Percentiles rank a stretch among this genome's conserved stretches.
These are phyloP conservation scores for Ocimum tenuiflorum DNA, from an alignment of 257 asterid species.

Conservation along the genomic window DNA sequence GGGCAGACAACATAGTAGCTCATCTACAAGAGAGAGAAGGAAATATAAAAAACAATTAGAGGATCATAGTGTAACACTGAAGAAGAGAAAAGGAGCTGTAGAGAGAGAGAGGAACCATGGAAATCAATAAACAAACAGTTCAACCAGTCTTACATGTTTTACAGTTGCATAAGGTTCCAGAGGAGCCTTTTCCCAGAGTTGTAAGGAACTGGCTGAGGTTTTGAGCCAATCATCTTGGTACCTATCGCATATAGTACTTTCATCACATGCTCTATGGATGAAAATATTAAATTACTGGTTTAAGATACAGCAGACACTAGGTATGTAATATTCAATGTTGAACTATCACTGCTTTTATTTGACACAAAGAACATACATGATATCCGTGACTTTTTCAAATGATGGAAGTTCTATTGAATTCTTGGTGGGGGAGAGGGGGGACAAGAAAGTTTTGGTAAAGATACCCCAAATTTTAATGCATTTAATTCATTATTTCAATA, in stretches of 20 bases:
- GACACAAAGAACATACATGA: no score
- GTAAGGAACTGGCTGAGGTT: constrained; percentile 75
- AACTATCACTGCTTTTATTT: no score
- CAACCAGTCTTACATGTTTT: constrained; percentile 57
- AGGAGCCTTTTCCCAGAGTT: constrained; percentile 98
- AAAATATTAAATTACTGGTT: no score
- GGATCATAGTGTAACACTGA: constrained; percentile 5
- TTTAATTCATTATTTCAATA: no score
- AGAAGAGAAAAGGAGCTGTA: neutral
- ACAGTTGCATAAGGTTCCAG: constrained; percentile 94
- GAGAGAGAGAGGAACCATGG: neutral
- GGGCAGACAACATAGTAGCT: constrained; percentile 92
- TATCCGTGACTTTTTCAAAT: no score
- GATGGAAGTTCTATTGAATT: no score
- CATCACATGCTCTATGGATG: constrained; percentile 10
- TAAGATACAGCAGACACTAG: no score
- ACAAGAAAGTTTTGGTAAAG: no score
- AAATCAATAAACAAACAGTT: neutral
- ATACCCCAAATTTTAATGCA: no score
- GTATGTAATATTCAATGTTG: no score
- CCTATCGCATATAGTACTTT: constrained; percentile 38
- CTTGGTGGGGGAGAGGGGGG: no score
- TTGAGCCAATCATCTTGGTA: constrained; percentile 99
- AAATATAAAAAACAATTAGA: constrained; percentile 10
- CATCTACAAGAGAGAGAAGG: constrained; percentile 52